These are phyloP conservation scores for Coniochaeta prunicola DNA, from an alignment of 2,329 filamentous ascomycete species.

Conservation along the genomic window DNA sequence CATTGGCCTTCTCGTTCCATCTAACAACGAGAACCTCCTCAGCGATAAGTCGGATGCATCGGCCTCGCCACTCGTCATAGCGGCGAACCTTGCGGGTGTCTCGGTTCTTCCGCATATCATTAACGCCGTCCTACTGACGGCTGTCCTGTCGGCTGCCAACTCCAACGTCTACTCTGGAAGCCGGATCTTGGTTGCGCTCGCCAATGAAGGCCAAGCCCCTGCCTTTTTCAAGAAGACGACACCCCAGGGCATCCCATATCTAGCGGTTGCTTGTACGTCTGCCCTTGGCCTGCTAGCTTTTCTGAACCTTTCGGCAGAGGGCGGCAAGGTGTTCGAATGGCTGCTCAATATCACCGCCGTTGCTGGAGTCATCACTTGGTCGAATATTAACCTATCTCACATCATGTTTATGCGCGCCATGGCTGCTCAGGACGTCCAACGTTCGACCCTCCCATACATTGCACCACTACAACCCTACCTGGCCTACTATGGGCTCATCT, in stretches of 20 bases:
- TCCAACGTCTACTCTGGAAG: constrained; percentile 69
- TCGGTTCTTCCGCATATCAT: constrained; percentile 59
- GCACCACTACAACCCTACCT: constrained; percentile 58
- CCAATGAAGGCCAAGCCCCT: constrained; percentile 57
- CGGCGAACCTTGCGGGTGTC: constrained; percentile 55
- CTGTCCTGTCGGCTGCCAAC: constrained; percentile 71
- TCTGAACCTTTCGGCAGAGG: constrained; percentile 54
- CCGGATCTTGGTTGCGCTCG: constrained; percentile 60
- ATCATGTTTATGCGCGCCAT: constrained; percentile 59
- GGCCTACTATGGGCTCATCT: constrained; percentile 58
- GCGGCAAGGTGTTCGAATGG: constrained; percentile 62
- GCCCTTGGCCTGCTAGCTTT: constrained; percentile 58
- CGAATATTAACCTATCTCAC: constrained; percentile 57
- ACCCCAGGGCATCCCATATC: constrained; percentile 54
- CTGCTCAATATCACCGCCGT: constrained; percentile 64
- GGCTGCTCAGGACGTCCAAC: constrained; percentile 46
- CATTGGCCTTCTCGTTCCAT: constrained; percentile 64
- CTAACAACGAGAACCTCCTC: constrained; percentile 45
- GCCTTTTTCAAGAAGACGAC: constrained; percentile 52
- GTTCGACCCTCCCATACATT: constrained; percentile 50
- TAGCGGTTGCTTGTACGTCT: constrained; percentile 48
- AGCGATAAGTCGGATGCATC: constrained; percentile 48
- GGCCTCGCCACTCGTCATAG: constrained; percentile 59
- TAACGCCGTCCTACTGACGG: constrained; percentile 71
- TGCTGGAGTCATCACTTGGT: constrained; percentile 65